These are phyloP conservation scores for Moniliophthora roreri DNA, from an alignment of 1,284 basidiomycete genomes.

Conservation along the genomic window DNA sequence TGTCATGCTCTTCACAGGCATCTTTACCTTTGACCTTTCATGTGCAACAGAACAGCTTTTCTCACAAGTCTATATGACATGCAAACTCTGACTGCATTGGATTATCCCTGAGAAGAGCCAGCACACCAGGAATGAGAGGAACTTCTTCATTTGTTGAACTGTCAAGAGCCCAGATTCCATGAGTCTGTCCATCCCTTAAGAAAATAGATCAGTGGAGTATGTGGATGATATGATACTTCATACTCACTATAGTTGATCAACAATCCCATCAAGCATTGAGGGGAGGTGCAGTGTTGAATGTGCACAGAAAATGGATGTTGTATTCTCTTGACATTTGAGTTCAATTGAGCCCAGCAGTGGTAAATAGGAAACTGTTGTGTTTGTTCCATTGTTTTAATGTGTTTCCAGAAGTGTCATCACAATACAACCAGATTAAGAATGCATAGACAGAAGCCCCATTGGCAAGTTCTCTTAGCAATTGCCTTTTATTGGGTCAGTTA, in stretches of 20 bases:
- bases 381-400: constrained; percentile 15
- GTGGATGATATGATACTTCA: neutral
- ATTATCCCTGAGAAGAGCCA: constrained; percentile 21
- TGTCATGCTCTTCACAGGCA: too few species aligned
- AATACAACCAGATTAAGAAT: constrained; percentile 20
- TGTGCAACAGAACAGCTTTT: neutral
- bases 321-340: constrained; percentile 22
- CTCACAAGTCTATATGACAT: constrained; percentile 16
- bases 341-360: constrained; percentile 22
- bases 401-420: constrained; percentile 17
- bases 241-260: constrained; percentile 26
- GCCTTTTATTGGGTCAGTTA: neutral
- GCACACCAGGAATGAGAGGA: constrained; percentile 15
- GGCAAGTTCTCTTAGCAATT: constrained; percentile 15
- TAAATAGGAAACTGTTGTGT: constrained; percentile 15
- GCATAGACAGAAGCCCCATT: constrained; percentile 10
- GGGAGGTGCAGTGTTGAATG: constrained; percentile 39
- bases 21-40: neutral
- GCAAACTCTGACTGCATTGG: constrained; percentile 25
- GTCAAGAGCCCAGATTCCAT: constrained; percentile 21
- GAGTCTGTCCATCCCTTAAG: constrained; percentile 15
- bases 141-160: constrained; percentile 14
- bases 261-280: constrained; percentile 40
- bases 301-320: constrained; percentile 39
- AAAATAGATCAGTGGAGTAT: too few species aligned